Conservation (phyloP, 371 early-diverging fungal genomes). For the Mortierella sp. region DNA sequence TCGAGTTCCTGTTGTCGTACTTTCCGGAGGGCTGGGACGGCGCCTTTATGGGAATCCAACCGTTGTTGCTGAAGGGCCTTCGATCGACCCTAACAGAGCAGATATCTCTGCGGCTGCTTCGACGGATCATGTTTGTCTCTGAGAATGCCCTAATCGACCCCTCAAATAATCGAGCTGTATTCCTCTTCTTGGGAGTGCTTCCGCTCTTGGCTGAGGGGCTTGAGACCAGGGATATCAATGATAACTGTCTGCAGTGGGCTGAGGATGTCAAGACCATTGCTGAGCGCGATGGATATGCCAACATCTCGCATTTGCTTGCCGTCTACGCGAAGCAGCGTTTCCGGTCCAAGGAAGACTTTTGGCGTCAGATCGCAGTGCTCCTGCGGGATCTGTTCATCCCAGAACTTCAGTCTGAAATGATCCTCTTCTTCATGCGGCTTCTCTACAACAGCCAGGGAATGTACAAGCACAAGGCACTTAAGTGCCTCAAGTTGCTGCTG, state of each 20-base stretch:
- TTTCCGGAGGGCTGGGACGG: conserved; percentile 84
- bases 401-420: conserved; percentile 67
- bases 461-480: conserved; percentile 74
- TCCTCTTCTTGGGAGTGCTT: conserved; percentile 73
- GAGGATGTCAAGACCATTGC: conserved; percentile 63
- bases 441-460: conserved; percentile 70
- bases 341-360: conserved; percentile 78
- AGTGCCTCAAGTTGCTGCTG: conserved; percentile 72
- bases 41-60: conserved; percentile 81
- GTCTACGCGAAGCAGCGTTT: conserved; percentile 76
- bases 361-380: conserved; percentile 70
- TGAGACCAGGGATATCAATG: conserved; percentile 56
- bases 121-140: conserved; percentile 66
- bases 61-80: conserved; percentile 80
- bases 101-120: conserved; percentile 61
- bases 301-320: conserved; percentile 65
- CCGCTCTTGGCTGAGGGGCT: conserved; percentile 76
- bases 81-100: conserved; percentile 72
- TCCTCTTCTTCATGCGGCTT: conserved; percentile 72
- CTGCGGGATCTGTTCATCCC: conserved; percentile 76
- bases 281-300: conserved; percentile 61
- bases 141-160: conserved; percentile 77
- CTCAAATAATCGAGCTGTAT: conserved; percentile 69
- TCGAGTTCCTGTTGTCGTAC: conserved; percentile 57
- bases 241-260: conserved; percentile 61